Base-by-base conservation (phyloP, 768 basidiomycete genomes). In the Mycena epipterygia region DNA sequence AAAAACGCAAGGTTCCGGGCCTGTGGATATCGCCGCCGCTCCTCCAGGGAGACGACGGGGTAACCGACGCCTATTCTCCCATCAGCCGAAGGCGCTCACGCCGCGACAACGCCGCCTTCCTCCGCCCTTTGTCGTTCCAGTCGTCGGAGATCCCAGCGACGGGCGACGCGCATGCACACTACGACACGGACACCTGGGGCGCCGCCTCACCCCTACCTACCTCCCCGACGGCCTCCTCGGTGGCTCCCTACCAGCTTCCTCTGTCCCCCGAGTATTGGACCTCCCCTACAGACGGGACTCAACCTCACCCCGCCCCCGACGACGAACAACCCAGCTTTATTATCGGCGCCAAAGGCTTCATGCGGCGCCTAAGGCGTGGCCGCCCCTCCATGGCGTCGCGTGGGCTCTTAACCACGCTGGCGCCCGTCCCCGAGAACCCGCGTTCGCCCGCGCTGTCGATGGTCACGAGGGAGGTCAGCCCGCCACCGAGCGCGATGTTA, bases 281-380 rank as follows among this genome's bases (percentile, higher is more conserved):
- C 3, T 53, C 67, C 19, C 32, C 59, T 11, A 1, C n/a, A 39
- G 8, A 7, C 13, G 12, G n/a, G 16, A 19, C 14, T 13, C 46
- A 9, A 35, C 60, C 14, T 44, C 27, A 11, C n/a, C n/a, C n/a
- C n/a, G n/a, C n/a, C n/a, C n/a, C n/a, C n/a, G n/a, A n/a, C 49
- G 14, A 14, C 44, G 19, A 9, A 9, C 53, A 42, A 8, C 16
- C 35, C 35, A 25, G 32, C 33, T n/a, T 25, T 23, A 16, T 41
- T 23, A 64, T 70, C 49, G 21, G 57, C 51, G 68, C 63, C 30
- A 70, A 70, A n/a, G 68, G 68, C 30, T 70, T 70, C 48, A 70
- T 70, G 68, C 35, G 68, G 23, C 68, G 68, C 17, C 49, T 64
- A 5, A 48, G 63, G 4, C 56, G 39, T 25, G 68, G 57, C 19